Base-by-base conservation (phyloP, 1,284 basidiomycete genomes). In the Chondrostereum purpureum region DNA sequence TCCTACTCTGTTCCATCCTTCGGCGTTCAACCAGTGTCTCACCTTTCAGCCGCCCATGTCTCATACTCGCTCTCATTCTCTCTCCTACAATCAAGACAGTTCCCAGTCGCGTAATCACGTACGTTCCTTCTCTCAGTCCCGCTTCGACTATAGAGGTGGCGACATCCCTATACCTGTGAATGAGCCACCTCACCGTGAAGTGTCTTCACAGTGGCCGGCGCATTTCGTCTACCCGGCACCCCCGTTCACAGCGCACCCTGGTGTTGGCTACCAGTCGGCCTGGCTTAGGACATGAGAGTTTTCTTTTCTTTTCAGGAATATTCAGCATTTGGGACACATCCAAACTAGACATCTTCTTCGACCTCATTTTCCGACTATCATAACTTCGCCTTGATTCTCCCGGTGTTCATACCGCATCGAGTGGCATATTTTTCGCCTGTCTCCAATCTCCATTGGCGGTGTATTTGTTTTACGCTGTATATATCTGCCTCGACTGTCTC, bases 91-190 rank as follows among this genome's bases (percentile, higher is more conserved):
- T 45, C 69, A 75, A 49, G 75, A 76, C 48, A 67, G 67, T 53
- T 63, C 66, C 34, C 65, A 67, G 41, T 56, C 66, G 17, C 65
- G 68, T 46, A 66, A 70, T 53, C 81, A 82, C 52, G 55, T 67
- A 50, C 79, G 76, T 48, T 78, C 81, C 36, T 79, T 77, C 54
- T 80, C 82, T 35, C 77, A 82, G 54, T 65, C 73, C 35, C 68
- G 65, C 42, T 75, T 72, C 57, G 76, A 77, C 44, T 75, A 75
- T 50, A 63, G 66, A 46, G 71, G 68, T 52, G 67, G 66, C 49
- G 70, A 79, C 46, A 50, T 69, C 44, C 69, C 62, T 43, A 61
- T 70, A 62, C 58, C 65, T 39, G 63, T 64, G 27, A 65, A 70
- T 45, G 69, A 75, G 48, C 59, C 63, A 21, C 58, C 64, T 40